Percentiles rank a stretch among this genome's conserved stretches.
phyloP scores from a whole-genome alignment of 805 yeast genomes.

The Debaryomyces prosopidis region DNA sequence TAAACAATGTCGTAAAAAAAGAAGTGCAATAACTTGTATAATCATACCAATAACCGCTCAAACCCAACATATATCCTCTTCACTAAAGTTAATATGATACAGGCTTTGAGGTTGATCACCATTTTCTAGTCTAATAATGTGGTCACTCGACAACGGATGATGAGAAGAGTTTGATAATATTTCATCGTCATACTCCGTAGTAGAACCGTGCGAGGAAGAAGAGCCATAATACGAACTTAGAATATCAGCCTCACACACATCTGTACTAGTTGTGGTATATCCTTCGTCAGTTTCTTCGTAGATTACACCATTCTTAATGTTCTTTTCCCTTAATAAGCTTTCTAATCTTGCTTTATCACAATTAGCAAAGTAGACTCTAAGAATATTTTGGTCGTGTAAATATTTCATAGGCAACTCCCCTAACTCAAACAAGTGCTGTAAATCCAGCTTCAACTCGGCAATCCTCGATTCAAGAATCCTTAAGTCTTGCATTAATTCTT shows the following conservation, averaged over 20 bases:
- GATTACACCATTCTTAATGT: slow-evolving; percentile 58
- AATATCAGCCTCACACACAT: slow-evolving; percentile 19
- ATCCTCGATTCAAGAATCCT: slow-evolving; percentile 42
- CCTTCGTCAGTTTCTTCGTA: slow-evolving; percentile 23
- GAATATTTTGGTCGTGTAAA: slow-evolving; percentile 33
- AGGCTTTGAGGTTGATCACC: slow-evolving; percentile 1
- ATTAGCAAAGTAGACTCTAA: slow-evolving; percentile 71
- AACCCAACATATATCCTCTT: slow-evolving; percentile 14
- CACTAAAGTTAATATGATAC: slow-evolving; percentile 10
- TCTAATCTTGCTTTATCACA: slow-evolving; percentile 62
- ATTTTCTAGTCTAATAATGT: slow-evolving; percentile 16
- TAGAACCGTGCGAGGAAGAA: slow-evolving; percentile 14
- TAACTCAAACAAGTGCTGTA: slow-evolving; percentile 49
- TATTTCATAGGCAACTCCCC: slow-evolving; percentile 67
- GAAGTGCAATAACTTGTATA: slow-evolving; percentile 4
- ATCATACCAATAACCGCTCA: background rate
- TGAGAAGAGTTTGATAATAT: slow-evolving; percentile 9
- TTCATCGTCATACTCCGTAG: slow-evolving; percentile 13
- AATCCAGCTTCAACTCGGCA: slow-evolving; percentile 43
- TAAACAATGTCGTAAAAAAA: background rate
- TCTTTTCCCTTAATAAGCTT: slow-evolving; percentile 55
- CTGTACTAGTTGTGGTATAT: slow-evolving; percentile 2
- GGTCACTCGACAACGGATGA: slow-evolving; percentile 22
- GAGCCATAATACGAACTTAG: slow-evolving; percentile 19
- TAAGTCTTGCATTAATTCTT: slow-evolving; percentile 64